Evolutionary conservation across 2,329 filamentous ascomycete genomes (phyloP).

Genomic region (Dothiorella sarmentorum): DNA sequence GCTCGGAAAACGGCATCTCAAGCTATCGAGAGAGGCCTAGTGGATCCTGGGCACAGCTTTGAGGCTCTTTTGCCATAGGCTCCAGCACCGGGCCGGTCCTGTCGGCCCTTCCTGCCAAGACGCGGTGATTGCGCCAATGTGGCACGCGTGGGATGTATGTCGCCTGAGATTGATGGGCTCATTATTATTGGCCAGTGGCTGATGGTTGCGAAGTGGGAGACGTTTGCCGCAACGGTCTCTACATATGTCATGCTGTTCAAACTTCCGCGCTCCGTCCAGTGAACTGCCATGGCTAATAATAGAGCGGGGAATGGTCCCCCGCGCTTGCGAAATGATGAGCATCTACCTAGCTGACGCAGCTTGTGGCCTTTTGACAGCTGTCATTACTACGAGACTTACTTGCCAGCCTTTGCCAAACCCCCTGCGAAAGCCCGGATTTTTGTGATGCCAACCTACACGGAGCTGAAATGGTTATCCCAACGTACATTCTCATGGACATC

Average conservation of each 20-base stretch:
- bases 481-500: too few relatives aligned
- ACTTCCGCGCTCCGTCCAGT: not conserved
- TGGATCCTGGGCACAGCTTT: not conserved
- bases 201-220: too few relatives aligned
- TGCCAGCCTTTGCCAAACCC: too few relatives aligned
- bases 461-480: too few relatives aligned
- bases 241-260: not conserved
- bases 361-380: not conserved
- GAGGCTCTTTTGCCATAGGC: conserved; percentile 12
- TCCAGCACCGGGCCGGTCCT: conserved; percentile 1
- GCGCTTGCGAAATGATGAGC: conserved; percentile 3
- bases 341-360: not conserved
- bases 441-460: too few relatives aligned
- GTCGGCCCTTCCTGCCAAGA: not conserved
- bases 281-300: not conserved
- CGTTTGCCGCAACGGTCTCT: not conserved
- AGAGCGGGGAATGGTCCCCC: conserved; percentile 2
- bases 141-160: conserved; percentile 5
- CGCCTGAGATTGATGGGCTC: conserved; percentile 4
- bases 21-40: not conserved
- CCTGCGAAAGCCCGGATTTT: too few relatives aligned
- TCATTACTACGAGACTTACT: too few relatives aligned
- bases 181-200: not conserved
- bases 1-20: conserved; percentile 6
- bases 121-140: conserved; percentile 11